Percentiles rank a stretch among this genome's conserved stretches.
These are phyloP conservation scores for Trichosporon sp. DNA, from an alignment of 1,284 basidiomycete species.

Conservation along the genomic window DNA sequence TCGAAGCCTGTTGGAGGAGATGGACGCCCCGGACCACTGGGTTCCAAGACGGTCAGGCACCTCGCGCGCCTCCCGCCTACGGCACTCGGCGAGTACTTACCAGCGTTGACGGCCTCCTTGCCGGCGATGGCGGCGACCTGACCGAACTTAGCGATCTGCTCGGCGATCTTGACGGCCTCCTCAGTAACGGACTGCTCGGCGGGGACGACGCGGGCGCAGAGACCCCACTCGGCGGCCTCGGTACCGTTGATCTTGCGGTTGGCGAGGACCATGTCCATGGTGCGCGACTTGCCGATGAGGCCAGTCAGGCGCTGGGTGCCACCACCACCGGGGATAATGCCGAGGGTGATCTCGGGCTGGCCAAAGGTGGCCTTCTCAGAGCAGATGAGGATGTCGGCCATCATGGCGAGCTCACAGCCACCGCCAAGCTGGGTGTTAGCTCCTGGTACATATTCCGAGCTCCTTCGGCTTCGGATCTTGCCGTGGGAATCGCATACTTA, in stretches of 20 bases:
- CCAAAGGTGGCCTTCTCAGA: slow-evolving; percentile 90
- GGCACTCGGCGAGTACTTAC: slow-evolving; percentile 58
- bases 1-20: too few relatives aligned
- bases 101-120: slow-evolving; percentile 93
- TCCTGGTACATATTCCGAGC: not conserved
- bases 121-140: slow-evolving; percentile 82
- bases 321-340: slow-evolving; percentile 76
- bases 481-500: slow-evolving; percentile 57
- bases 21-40: not conserved
- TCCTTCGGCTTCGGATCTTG: not conserved
- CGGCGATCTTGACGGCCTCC: slow-evolving; percentile 83
- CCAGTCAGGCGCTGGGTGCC: slow-evolving; percentile 70
- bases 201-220: slow-evolving; percentile 79
- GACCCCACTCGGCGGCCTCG: slow-evolving; percentile 83
- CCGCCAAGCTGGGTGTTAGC: slow-evolving; percentile 72
- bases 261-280: slow-evolving; percentile 94
- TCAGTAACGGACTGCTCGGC: slow-evolving; percentile 80
- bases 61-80: not conserved
- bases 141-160: slow-evolving; percentile 80
- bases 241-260: slow-evolving; percentile 77
- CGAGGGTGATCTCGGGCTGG: slow-evolving; percentile 96
- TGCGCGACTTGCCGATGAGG: slow-evolving; percentile 86
- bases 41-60: not conserved
- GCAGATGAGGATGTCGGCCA: slow-evolving; percentile 94
- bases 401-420: slow-evolving; percentile 93